phyloP scores from a whole-genome alignment of 2,329 filamentous ascomycete genomes.

The Paecilomyces variotii region DNA sequence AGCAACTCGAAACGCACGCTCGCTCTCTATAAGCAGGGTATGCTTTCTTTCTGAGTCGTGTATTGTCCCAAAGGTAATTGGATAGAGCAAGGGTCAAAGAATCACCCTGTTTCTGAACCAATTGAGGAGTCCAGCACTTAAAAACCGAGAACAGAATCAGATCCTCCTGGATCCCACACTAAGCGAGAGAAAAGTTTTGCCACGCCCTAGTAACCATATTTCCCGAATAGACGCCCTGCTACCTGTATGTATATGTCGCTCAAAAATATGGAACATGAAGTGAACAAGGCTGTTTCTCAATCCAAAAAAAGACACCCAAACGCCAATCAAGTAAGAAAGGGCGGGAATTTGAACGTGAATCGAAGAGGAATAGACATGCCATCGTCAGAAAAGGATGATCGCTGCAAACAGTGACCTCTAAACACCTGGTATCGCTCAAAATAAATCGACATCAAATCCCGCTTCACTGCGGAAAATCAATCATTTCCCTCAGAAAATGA shows the following conservation, averaged over 20 bases:
- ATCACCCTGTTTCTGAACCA: background rate
- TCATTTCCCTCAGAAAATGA: background rate
- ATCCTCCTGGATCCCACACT: background rate
- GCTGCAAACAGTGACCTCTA: background rate
- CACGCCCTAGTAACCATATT: background rate
- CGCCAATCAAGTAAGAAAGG: background rate
- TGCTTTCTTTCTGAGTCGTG: background rate
- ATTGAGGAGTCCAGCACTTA: background rate
- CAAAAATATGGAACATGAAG: background rate
- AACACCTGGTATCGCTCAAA: background rate
- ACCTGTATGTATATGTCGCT: background rate
- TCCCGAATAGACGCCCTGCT: background rate
- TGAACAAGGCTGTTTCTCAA: background rate
- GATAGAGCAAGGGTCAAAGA: background rate
- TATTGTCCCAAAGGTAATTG: background rate
- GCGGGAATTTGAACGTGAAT: background rate
- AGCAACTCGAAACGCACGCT: background rate
- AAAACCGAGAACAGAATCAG: background rate
- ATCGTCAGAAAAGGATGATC: background rate
- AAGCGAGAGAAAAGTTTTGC: background rate
- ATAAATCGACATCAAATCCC: background rate
- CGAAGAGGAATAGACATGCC: background rate
- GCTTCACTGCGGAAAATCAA: background rate
- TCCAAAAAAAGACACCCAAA: background rate
- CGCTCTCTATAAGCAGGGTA: background rate